Evolutionary conservation across 148 eudicot genomes (phyloP).

Genomic region (Heliamphora exappendiculata): DNA sequence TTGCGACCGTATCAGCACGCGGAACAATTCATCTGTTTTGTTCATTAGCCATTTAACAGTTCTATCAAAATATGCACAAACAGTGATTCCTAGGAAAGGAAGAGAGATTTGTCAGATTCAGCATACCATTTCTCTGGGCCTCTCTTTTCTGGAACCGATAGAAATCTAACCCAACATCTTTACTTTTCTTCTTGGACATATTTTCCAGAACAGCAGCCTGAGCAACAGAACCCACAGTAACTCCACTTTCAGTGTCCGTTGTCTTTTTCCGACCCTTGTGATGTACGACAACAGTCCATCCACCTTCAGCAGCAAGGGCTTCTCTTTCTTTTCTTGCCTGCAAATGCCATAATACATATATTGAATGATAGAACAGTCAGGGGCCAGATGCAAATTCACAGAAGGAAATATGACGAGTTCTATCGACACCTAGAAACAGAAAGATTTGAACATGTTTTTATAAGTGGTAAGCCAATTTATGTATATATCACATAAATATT

Average conservation of each 20-base stretch:
- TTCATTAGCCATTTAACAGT: neutral
- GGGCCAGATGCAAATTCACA: too few species aligned
- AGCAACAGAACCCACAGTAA: constrained; percentile 79
- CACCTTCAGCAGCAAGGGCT: constrained; percentile 72
- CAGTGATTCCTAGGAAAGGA: neutral
- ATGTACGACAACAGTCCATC: constrained; percentile 88
- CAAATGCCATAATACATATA: constrained; percentile 9
- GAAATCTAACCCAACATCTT: constrained; percentile 73
- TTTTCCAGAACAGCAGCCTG: constrained; percentile 73
- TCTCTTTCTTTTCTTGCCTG: constrained; percentile 70
- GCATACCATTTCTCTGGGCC: constrained; percentile 74
- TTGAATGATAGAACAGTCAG: neutral
- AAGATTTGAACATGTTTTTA: neutral
- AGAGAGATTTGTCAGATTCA: neutral
- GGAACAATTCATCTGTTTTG: neutral
- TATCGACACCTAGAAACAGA: neutral
- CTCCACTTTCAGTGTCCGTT: constrained; percentile 79
- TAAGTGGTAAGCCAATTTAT: neutral
- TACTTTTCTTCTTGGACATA: constrained; percentile 63
- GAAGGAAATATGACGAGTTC: neutral
- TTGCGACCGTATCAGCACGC: neutral
- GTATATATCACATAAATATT: neutral
- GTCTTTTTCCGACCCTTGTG: constrained; percentile 90
- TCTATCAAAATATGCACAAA: neutral
- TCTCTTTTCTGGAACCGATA: constrained; percentile 88